A percentile compares a stretch with the other conserved stretches of the same genome.
phyloP scores from a whole-genome alignment of 1,139 yeast species.

The Pichia sp. region DNA sequence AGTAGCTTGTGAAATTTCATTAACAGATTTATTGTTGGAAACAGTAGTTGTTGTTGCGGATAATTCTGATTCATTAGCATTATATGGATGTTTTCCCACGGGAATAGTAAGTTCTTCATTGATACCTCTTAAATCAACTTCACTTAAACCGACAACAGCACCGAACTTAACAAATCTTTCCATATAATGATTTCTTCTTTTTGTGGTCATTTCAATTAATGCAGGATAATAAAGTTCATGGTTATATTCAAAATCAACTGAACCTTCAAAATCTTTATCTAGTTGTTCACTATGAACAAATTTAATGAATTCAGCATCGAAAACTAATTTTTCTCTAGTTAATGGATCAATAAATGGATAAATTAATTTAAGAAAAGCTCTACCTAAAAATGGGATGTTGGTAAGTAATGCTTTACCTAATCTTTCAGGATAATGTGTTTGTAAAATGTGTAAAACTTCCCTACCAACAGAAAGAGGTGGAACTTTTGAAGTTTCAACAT shows the following conservation, averaged over 20 bases:
- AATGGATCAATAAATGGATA: slow-evolving; percentile 94
- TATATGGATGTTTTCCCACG: slow-evolving; percentile 28
- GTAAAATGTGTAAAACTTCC: slow-evolving; percentile 79
- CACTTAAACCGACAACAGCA: slow-evolving; percentile 51
- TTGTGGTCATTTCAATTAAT: slow-evolving; percentile 40
- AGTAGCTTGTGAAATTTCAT: slow-evolving; percentile 5
- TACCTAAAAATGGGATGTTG: slow-evolving; percentile 88
- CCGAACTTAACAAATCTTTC: slow-evolving; percentile 44
- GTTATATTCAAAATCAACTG: slow-evolving; percentile 60
- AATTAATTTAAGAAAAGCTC: slow-evolving; percentile 82
- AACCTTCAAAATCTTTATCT: slow-evolving; percentile 80
- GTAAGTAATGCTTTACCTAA: slow-evolving; percentile 86
- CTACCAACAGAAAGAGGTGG: slow-evolving; percentile 80
- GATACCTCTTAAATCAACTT: slow-evolving; percentile 66
- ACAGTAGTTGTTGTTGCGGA: slow-evolving; percentile 1
- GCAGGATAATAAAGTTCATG: slow-evolving; percentile 49
- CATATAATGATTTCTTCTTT: slow-evolving; percentile 39
- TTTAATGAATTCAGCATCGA: slow-evolving; percentile 78
- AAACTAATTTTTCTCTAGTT: slow-evolving; percentile 86
- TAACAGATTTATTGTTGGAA: not conserved
- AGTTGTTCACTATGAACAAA: slow-evolving; percentile 78
- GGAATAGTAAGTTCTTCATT: slow-evolving; percentile 42
- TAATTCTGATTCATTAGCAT: slow-evolving; percentile 2
- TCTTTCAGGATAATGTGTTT: slow-evolving; percentile 94
- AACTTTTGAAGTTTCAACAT: slow-evolving; percentile 53